These are phyloP conservation scores for Nakazawaea peltata DNA, from an alignment of 805 yeast species.

Conservation along the genomic window DNA sequence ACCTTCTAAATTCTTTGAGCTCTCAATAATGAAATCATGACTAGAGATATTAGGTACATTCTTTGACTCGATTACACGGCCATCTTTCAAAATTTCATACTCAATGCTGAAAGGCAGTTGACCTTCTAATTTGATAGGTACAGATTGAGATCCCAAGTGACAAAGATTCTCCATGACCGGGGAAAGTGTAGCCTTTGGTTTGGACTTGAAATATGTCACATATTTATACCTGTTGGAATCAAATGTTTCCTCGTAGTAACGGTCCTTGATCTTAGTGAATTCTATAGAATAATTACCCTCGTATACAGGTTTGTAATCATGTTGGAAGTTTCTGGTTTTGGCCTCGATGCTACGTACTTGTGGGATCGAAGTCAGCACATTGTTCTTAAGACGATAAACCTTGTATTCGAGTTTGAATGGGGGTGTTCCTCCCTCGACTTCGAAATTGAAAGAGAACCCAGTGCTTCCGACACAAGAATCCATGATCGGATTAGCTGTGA, in stretches of 20 bases:
- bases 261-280: slow-evolving; percentile 58
- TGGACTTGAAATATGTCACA: slow-evolving; percentile 63
- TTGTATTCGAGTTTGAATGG: slow-evolving; percentile 72
- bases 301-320: slow-evolving; percentile 64
- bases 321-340: slow-evolving; percentile 24
- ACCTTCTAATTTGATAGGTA: slow-evolving; percentile 65
- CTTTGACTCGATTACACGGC: slow-evolving; percentile 33
- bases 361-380: slow-evolving; percentile 8
- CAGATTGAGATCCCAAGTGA: slow-evolving; percentile 24
- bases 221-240: slow-evolving; percentile 41
- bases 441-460: slow-evolving; percentile 65
- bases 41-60: slow-evolving; percentile 31
- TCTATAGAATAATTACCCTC: slow-evolving; percentile 80
- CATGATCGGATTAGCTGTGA: slow-evolving; percentile 50
- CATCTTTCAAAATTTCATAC: slow-evolving; percentile 60
- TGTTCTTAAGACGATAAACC: slow-evolving; percentile 44
- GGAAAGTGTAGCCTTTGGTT: slow-evolving; percentile 46
- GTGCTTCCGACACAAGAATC: slow-evolving; percentile 92
- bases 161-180: slow-evolving; percentile 18
- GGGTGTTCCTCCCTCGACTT: slow-evolving; percentile 60
- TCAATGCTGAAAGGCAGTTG: slow-evolving; percentile 67
- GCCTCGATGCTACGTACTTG: slow-evolving; percentile 24
- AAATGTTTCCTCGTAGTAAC: slow-evolving; percentile 36
- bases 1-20: slow-evolving; percentile 53
- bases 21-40: slow-evolving; percentile 32